Conservation (phyloP, 2,329 filamentous ascomycete genomes). For the Hymenoscyphus occultus region DNA sequence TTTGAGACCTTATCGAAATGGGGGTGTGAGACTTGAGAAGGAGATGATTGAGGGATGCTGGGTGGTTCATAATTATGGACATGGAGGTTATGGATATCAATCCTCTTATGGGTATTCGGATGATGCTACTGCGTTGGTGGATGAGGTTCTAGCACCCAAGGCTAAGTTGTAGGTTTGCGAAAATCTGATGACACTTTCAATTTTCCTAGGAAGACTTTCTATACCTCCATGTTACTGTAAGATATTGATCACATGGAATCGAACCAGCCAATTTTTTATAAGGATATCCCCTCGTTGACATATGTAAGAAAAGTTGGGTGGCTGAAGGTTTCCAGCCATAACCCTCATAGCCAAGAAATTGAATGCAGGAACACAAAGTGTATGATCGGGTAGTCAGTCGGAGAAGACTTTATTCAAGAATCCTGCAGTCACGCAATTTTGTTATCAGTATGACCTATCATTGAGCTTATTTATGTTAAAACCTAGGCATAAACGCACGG, state of each 20-base stretch:
- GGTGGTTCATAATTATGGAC: slow-evolving; percentile 61
- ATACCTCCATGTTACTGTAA: no score
- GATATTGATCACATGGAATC: no score
- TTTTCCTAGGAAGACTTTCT: background rate
- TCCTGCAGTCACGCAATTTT: no score
- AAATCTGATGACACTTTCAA: background rate
- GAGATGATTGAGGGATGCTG: slow-evolving; percentile 51
- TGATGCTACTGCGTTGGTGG: slow-evolving; percentile 63
- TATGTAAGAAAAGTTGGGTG: no score
- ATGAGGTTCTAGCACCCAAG: slow-evolving; percentile 41
- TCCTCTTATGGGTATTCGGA: slow-evolving; percentile 67
- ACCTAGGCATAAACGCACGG: background rate
- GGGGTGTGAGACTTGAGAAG: slow-evolving; percentile 60
- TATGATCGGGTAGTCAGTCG: no score
- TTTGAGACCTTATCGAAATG: slow-evolving; percentile 58
- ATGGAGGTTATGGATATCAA: slow-evolving; percentile 62
- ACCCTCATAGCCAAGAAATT: no score
- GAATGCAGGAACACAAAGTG: no score
- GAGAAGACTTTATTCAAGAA: no score
- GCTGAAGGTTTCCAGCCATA: no score
- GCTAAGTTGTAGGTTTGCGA: slow-evolving; percentile 8
- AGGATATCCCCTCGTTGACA: no score
- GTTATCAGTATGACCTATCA: no score
- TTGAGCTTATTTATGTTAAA: background rate
- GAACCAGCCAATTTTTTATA: no score